Evolutionary conservation across 805 yeast genomes (phyloP), one percentile per base, ranked within the genome.

Genomic region (Danielia oregonensis): DNA sequence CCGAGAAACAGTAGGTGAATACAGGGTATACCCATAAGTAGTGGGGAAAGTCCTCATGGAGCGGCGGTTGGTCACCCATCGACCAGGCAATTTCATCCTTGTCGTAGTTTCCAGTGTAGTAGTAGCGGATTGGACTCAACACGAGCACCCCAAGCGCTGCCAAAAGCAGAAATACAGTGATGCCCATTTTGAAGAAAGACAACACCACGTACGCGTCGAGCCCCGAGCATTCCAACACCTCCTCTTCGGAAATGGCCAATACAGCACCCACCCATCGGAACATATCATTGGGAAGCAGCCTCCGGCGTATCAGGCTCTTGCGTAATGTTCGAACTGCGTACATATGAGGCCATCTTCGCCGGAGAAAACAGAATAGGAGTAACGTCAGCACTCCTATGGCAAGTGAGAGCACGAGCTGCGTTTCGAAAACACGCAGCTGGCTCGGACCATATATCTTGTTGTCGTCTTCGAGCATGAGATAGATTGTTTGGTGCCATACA

Each of bases 341-440:
- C 37, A 77, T 64, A 38, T 75, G 69, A 7, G 82, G 82, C 64
- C 79, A 74, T 40, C 65, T 63, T 43, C 69, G 69, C 32, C 83
- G 55, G 19, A 72, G 55, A 21, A 72, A 42, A 43, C 82, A 77
- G 49, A 77, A 77, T 15, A 69, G 45, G 9, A 67, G 32, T 39
- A 77, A 74, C 17, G 75, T 63, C 8, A 64, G 39, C 6, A 61
- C 22, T 0, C 82, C 82, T n/a, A 70, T 50, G 30, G 63, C 49
- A 2, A 69, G 48, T 40, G 80, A 76, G 25, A 77, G 59, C 37
- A 63, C 59, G 31, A 77, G 55, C 49, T 77, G 83, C 10, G 78
- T 73, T 30, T 65, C 67, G 54, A 77, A 77, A 32, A 77, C 77
- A n/a, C 79, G 65, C 52, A 74, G 80, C 26, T 73, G 64, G 44